Evolutionary conservation across 495 filamentous ascomycete genomes (phyloP), one percentile per base, ranked within the genome.

Genomic region (Tuber calosporum): DNA sequence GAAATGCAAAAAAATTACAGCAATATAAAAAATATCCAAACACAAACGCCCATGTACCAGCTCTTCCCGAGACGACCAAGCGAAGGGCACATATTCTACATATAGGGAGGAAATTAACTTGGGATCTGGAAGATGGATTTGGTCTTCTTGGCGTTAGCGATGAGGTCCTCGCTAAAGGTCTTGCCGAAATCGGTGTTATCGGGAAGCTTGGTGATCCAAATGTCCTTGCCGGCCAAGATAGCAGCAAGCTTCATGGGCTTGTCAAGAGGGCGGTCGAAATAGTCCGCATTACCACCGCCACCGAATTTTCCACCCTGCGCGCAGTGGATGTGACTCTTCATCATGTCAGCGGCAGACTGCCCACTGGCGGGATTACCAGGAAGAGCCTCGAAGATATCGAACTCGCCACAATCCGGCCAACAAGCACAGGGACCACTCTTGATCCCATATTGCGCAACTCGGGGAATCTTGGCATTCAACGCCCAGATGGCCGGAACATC

Each of bases 351-450:
- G 69, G 82, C 81, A 53, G 83, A 84, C 39, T 78, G 79, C 1
- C 53, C 53, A 62, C 13, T 13, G 0, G 53, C 26, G 53, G 53
- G 53, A 34, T 62, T 62, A 72, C 84, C 83, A 45, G 82, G 77
- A 13, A 92, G 86, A 41, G 90, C 84, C 82, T 93, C 91, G 73
- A 90, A 88, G 19, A 92, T 82, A 80, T 93, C 91, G 67, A 90
- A 86, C 83, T 93, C 90, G 73, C 90, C 91, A 79, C 91, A 93
- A 22, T 88, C 89, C 34, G 85, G 82, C 89, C 90, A 92, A 83
- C 91, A 92, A 67, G 85, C 88, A 84, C 91, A 93, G 0, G 82
- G 74, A 48, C 84, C 85, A 40, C 69, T 68, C 36, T 30, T 22
- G 17, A 72, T 72, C 58, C 79, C 75, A 81, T 92, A 93, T 77